Evolutionary conservation across 2,329 filamentous ascomycete species (phyloP), one percentile per base, ranked within the genome.

Genomic region (Seiridium cupressi): DNA sequence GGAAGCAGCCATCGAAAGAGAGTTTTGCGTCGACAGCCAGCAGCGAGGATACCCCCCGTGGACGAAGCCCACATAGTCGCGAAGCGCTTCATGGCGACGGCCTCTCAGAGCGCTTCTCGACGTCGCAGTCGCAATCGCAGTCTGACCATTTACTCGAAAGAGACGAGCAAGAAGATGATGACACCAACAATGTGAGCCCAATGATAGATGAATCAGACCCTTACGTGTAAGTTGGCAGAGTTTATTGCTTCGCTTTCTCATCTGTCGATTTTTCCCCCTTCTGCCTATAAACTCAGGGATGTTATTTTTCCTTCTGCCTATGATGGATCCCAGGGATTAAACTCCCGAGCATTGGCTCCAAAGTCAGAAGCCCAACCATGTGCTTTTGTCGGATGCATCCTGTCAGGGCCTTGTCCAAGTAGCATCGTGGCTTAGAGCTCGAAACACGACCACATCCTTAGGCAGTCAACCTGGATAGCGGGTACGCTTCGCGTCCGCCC

Each of bases 1-100:
- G 77, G 70, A 76, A 81, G 58, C 73, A 76, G 55, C 70, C 70
- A 51, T 78, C 79, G 63, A 73, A 72, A 66, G 79, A 73, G 56
- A 72, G 70, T 66, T 69, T 72, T 55, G 65, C 63, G 7, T 73
- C 70, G 13, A 60, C 66, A 51, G 63, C 62, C 46, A 73, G 70
- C 61, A 72, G 63, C 65, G 70, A 72, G 57, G 69, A 70, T 56
- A 61, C 65, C 63, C 57, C 66, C 57, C 70, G 70, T 26, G 70
- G 68, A 44, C 64, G 69, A 59, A 69, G 68, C 51, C 66, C 66
- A 44, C 61, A 61, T 56, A 64, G 63, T 34, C 68, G 66, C 57
- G 64, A 64, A 7, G 58, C 68, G 26, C 36, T 51, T 6, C 32
- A 49, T 40, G 13, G n/a, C 32, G 55, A 58, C 42, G 36, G 32